Conservation (phyloP, 371 early-diverging fungal species). For the Antonospora locustae region DNA sequence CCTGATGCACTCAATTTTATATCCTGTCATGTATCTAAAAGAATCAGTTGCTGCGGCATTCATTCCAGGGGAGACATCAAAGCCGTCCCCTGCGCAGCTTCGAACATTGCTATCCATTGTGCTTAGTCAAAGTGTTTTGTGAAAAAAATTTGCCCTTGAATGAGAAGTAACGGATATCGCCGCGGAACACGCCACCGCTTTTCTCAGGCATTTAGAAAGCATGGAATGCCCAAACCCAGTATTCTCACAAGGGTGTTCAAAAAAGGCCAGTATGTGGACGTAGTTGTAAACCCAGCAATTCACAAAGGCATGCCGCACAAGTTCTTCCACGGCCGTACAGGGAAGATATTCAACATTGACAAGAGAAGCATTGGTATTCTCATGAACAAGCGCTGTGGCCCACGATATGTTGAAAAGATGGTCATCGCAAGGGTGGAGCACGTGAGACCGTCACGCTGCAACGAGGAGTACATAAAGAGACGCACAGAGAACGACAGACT, state of each 20-base stretch:
- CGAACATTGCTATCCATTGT: neutral
- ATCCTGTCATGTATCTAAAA: no score
- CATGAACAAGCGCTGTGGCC: constrained; percentile 86
- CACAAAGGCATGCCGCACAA: constrained; percentile 99
- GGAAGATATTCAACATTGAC: constrained; percentile 46
- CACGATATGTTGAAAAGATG: constrained; percentile 89
- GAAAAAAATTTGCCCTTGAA: constrained; percentile 34
- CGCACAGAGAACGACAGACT: constrained; percentile 75
- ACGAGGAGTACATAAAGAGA: constrained; percentile 86
- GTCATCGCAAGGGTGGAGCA: constrained; percentile 95
- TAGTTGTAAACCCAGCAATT: constrained; percentile 82
- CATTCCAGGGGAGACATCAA: neutral
- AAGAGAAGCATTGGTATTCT: constrained; percentile 75
- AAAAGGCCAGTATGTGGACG: constrained; percentile 92
- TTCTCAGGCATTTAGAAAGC: constrained; percentile 79
- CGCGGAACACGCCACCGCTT: constrained; percentile 95
- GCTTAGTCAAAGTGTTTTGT: constrained; percentile 28
- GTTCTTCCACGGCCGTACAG: constrained; percentile 87
- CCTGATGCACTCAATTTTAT: no score
- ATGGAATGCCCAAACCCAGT: constrained; percentile 67
- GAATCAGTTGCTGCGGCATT: no score
- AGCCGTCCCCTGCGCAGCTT: neutral
- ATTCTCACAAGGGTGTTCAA: constrained; percentile 89
- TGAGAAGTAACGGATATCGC: constrained; percentile 62
- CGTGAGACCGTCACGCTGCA: constrained; percentile 95